These are phyloP conservation scores for Acrocalymma vagum DNA, from an alignment of 2,329 filamentous ascomycete species.

Conservation along the genomic window DNA sequence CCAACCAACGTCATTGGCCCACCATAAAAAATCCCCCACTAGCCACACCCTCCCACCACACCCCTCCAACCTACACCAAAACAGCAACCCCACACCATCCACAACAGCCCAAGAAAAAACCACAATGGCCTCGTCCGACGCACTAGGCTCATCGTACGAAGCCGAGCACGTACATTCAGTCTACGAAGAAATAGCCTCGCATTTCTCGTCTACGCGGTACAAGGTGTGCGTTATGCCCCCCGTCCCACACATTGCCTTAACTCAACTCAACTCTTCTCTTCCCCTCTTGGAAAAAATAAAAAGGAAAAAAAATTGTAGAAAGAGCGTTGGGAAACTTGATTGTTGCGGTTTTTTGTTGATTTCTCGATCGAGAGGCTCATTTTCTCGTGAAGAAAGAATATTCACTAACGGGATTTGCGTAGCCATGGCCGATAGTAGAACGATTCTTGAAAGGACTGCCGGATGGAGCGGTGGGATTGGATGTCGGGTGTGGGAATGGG, in stretches of 20 bases:
- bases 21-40: too few species aligned
- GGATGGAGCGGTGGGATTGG: slow-evolving; percentile 80
- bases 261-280: slow-evolving; percentile 3
- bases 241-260: background rate
- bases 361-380: too few species aligned
- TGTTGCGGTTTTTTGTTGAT: too few species aligned
- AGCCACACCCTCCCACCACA: slow-evolving; percentile 4
- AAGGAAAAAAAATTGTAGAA: background rate
- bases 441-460: slow-evolving; percentile 73
- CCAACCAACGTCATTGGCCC: too few species aligned
- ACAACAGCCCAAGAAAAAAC: too few species aligned
- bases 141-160: slow-evolving; percentile 72
- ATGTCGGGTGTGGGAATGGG: slow-evolving; percentile 95
- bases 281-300: background rate
- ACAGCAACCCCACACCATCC: background rate
- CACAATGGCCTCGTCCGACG: slow-evolving; percentile 28
- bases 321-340: slow-evolving; percentile 1
- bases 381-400: too few species aligned
- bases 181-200: slow-evolving; percentile 85
- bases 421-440: slow-evolving; percentile 93
- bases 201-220: slow-evolving; percentile 82
- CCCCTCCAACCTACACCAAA: background rate
- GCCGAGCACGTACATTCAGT: slow-evolving; percentile 87
- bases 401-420: slow-evolving; percentile 18
- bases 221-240: slow-evolving; percentile 63